A percentile compares a stretch with the other conserved stretches of the same genome.
These are phyloP conservation scores for Arthonia radiata DNA, from an alignment of 495 filamentous ascomycete genomes.

Conservation along the genomic window DNA sequence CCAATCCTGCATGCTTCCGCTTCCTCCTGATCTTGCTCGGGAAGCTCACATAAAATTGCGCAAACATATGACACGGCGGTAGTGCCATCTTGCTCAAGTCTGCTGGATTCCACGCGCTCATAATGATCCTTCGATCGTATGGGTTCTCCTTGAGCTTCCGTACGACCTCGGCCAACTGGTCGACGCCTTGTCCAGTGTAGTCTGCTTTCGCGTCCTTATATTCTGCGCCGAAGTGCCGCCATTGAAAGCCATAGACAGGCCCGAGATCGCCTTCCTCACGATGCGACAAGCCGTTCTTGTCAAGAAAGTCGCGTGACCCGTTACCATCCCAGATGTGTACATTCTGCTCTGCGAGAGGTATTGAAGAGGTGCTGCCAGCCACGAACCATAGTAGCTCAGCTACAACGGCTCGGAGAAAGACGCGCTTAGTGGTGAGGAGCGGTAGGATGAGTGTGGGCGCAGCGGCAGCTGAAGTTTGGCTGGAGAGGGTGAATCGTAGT, in stretches of 20 bases:
- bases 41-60: constrained; percentile 88
- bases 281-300: constrained; percentile 52
- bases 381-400: constrained; percentile 96
- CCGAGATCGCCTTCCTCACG: constrained; percentile 74
- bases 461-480: constrained; percentile 13
- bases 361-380: constrained; percentile 50
- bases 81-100: constrained; percentile 79
- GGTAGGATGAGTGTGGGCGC: constrained; percentile 40
- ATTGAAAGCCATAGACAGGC: constrained; percentile 96
- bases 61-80: constrained; percentile 97
- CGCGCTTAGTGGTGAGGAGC: constrained; percentile 88
- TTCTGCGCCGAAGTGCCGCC: constrained; percentile 88
- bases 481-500: constrained; percentile 63
- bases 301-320: constrained; percentile 68
- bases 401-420: constrained; percentile 75
- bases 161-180: constrained; percentile 73
- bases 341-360: constrained; percentile 43
- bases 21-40: constrained; percentile 14
- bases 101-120: constrained; percentile 79
- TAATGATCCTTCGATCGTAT: constrained; percentile 69
- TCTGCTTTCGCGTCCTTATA: constrained; percentile 59
- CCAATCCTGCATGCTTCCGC: no score
- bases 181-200: constrained; percentile 71
- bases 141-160: constrained; percentile 57
- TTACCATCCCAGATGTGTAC: constrained; percentile 99